Evolutionary conservation across 1,139 yeast species (phyloP).

Genomic region (Candida sojae): DNA sequence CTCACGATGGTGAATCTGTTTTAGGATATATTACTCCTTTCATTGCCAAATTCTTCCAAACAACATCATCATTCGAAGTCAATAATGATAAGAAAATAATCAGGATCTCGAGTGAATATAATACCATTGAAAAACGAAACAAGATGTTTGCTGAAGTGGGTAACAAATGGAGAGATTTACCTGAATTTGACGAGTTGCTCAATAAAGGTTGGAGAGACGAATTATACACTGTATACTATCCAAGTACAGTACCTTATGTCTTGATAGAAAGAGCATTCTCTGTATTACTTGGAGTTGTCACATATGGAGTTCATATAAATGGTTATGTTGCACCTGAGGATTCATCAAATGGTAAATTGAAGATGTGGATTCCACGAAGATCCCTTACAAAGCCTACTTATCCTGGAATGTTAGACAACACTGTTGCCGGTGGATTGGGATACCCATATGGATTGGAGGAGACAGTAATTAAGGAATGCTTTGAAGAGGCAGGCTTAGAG

Average conservation of each 20-base stretch:
- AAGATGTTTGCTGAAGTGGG: constrained; percentile 48
- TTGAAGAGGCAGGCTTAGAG: constrained; percentile 86
- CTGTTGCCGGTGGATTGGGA: constrained; percentile 94
- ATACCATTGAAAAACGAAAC: constrained; percentile 51
- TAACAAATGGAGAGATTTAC: constrained; percentile 35
- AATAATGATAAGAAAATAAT: constrained; percentile 32
- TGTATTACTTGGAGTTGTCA: constrained; percentile 78
- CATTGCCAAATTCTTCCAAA: constrained; percentile 42
- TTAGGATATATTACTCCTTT: constrained; percentile 56
- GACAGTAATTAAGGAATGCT: constrained; percentile 81
- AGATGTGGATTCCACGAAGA: constrained; percentile 86
- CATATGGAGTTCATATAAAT: constrained; percentile 86
- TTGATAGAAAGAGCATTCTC: constrained; percentile 79
- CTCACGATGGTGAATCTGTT: constrained; percentile 50
- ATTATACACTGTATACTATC: constrained; percentile 68
- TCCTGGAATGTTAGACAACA: constrained; percentile 90
- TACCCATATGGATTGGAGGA: constrained; percentile 75
- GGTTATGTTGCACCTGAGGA: constrained; percentile 60
- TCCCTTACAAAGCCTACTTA: constrained; percentile 77
- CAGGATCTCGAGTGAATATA: constrained; percentile 33
- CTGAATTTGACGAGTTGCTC: constrained; percentile 43
- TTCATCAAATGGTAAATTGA: constrained; percentile 43
- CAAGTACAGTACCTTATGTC: constrained; percentile 57
- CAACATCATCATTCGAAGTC: constrained; percentile 30
- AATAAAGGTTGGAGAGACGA: constrained; percentile 86